A percentile compares a stretch with the other conserved stretches of the same genome.
These are phyloP conservation scores for Plenodomus lindquistii DNA, from an alignment of 2,329 filamentous ascomycete species.

Conservation along the genomic window DNA sequence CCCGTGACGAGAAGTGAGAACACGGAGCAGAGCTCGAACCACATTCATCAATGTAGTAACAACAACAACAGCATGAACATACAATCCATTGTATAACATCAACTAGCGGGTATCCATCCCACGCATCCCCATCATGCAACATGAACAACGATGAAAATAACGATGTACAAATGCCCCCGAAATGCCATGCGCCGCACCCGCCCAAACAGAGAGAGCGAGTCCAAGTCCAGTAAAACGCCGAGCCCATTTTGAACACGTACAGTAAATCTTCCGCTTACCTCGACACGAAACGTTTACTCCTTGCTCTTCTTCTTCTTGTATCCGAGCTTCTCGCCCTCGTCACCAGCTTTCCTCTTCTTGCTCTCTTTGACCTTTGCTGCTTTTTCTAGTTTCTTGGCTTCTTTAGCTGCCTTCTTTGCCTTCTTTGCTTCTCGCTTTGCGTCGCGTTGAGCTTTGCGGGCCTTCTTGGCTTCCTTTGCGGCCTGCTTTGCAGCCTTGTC, in stretches of 20 bases:
- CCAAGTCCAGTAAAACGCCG: conserved; percentile 20
- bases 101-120: conserved; percentile 27
- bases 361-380: conserved; percentile 51
- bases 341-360: conserved; percentile 49
- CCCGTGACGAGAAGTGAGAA: no score
- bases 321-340: conserved; percentile 47
- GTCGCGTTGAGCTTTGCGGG: conserved; percentile 43
- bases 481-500: conserved; percentile 48
- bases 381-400: conserved; percentile 54
- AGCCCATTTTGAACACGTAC: conserved; percentile 16
- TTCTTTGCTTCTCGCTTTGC: conserved; percentile 45
- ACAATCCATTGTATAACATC: conserved; percentile 16
- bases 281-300: conserved; percentile 31
- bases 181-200: conserved; percentile 21
- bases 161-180: conserved; percentile 16
- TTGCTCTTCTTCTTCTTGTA: conserved; percentile 66
- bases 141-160: conserved; percentile 10
- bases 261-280: neutral
- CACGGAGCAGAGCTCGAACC: no score
- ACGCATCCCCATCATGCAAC: conserved; percentile 26
- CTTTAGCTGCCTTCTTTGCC: conserved; percentile 59
- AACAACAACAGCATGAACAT: no score
- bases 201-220: conserved; percentile 15
- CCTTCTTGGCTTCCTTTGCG: conserved; percentile 51
- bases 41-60: no score